Evolutionary conservation across 2,329 filamentous ascomycete species (phyloP).

Genomic region (Clarireedia paspali): DNA sequence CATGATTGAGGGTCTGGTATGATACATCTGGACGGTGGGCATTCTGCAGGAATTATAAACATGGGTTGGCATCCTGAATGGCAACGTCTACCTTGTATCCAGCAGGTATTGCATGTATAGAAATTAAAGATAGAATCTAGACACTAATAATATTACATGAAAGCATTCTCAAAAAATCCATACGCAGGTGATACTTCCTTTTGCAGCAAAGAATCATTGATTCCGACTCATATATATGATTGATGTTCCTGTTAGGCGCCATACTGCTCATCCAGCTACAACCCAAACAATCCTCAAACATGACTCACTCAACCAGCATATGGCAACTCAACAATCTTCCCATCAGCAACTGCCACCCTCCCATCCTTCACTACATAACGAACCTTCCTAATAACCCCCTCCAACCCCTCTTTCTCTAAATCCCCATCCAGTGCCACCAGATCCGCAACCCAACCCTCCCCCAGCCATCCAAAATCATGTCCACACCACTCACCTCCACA

Average conservation of each 20-base stretch:
- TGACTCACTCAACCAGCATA: no score
- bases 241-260: no score
- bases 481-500: neutral
- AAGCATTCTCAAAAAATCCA: neutral
- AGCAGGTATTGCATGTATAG: neutral
- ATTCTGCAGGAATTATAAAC: no score
- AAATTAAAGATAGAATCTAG: neutral
- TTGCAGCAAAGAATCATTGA: no score
- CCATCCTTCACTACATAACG: neutral
- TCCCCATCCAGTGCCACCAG: neutral
- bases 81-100: neutral
- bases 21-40: no score
- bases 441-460: neutral
- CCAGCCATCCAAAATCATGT: neutral
- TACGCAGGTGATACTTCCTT: no score
- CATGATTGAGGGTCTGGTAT: neutral
- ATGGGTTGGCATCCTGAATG: neutral
- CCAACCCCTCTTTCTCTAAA: neutral
- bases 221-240: no score
- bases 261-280: no score
- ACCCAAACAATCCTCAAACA: no score
- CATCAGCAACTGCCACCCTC: neutral
- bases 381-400: neutral
- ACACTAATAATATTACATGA: neutral
- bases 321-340: neutral